Base-by-base conservation (phyloP, 2,329 filamentous ascomycete genomes). In the Stemphylium lycopersici region DNA sequence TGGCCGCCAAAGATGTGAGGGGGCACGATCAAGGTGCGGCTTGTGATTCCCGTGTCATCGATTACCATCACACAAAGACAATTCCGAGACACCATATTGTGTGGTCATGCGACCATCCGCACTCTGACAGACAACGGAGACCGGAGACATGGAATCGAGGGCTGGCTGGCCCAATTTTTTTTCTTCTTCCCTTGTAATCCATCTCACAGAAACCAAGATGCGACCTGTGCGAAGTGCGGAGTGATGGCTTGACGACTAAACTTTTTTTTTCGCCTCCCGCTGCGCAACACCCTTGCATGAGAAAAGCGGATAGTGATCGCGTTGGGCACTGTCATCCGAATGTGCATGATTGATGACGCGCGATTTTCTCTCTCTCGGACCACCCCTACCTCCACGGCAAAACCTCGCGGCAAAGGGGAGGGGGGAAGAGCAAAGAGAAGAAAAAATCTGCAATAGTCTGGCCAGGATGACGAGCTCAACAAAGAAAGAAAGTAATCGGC, bases 61-160 rank as follows among this genome's bases (percentile, higher is more conserved):
- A 51, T 55, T 39, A 40, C 31, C 20, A 58, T 56, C 38, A 45
- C 58, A 62, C 55, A 42, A 50, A 32, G 38, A 34, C 41, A 56
- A 50, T 41, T 48, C 37, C 33, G n/a, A 46, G 55, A 40, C 46
- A 26, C 39, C 36, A 29, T 50, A 48, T 55, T 59, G 50, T 52
- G 50, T 57, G 62, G 52, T 60, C 58, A 65, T 52, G 56, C 56
- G 60, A 56, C 58, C 43, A 38, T 47, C 46, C 41, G 54, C 59
- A 26, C 51, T 39, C 24, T 40, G 41, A 41, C 50, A 42, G 33
- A 40, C 22, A 16, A n/a, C 26, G 15, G 13, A 15, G 15, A 22
- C 43, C 44, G 41, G 42, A 46, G 31, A 15, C 36, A 55, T 34
- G 34, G 22, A 26, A 26, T 42, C 41, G 24, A 52, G 26, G 29